Conservation (phyloP, 1,139 yeast genomes). For the Lizanozyma gosingica region DNA sequence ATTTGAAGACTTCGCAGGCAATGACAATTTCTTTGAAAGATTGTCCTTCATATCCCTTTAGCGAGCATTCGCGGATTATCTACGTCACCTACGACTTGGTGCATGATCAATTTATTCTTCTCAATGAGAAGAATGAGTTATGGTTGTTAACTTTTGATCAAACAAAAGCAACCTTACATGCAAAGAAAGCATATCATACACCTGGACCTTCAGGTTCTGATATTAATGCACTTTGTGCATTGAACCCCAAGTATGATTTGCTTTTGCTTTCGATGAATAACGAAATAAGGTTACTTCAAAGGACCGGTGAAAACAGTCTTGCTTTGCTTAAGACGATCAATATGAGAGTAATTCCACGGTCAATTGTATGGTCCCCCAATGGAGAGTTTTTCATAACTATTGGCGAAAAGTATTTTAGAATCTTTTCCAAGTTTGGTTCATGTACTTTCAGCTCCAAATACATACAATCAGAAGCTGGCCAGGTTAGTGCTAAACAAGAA, state of each 20-base stretch:
- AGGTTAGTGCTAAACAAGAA: not conserved
- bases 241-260: not conserved
- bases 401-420: not conserved
- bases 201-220: not conserved
- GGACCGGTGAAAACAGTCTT: not conserved
- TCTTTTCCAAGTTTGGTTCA: not conserved
- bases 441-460: not conserved
- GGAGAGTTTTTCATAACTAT: not conserved
- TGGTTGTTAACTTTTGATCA: conserved; percentile 1
- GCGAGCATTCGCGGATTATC: conserved; percentile 1
- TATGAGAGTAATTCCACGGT: not conserved
- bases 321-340: not conserved
- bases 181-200: not conserved
- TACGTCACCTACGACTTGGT: conserved; percentile 6
- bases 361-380: not conserved
- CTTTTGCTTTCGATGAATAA: not conserved
- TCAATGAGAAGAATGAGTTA: conserved; percentile 5
- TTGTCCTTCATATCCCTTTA: conserved; percentile 6
- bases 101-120: conserved; percentile 7
- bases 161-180: not conserved
- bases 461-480: not conserved
- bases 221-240: not conserved
- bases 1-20: conserved; percentile 5
- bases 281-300: not conserved
- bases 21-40: conserved; percentile 3